Conservation (phyloP, 2,329 filamentous ascomycete species). For the Chaetomium strumarium region DNA sequence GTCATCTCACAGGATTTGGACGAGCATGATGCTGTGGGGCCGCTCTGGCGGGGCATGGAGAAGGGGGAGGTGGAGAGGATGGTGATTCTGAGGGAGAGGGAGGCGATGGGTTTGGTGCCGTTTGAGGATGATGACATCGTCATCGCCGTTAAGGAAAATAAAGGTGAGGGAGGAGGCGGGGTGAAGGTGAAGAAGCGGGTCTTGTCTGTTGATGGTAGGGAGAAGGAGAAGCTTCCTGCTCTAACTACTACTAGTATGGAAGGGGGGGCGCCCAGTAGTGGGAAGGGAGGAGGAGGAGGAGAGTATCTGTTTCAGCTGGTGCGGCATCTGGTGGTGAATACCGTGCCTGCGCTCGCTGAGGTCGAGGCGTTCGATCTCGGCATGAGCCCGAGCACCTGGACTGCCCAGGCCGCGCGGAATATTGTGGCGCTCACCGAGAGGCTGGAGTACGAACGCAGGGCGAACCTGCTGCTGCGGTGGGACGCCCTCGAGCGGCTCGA, state of each 20-base stretch:
- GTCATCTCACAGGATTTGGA: not conserved
- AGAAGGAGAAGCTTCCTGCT: constrained; percentile 2
- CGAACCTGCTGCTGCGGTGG: constrained; percentile 14
- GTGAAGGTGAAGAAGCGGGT: not conserved
- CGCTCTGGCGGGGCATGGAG: not conserved
- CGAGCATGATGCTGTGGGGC: not conserved
- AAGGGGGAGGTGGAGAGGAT: not conserved
- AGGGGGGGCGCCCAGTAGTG: too few relatives aligned
- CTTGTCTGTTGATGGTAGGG: not conserved
- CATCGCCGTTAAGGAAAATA: not conserved
- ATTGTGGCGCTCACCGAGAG: not conserved
- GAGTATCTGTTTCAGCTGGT: constrained; percentile 7
- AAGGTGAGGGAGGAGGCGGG: not conserved
- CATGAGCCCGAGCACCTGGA: not conserved
- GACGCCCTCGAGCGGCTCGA: constrained; percentile 10
- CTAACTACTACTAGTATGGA: too few relatives aligned
- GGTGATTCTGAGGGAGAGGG: not conserved
- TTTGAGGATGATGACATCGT: constrained; percentile 5
- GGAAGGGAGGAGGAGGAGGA: not conserved
- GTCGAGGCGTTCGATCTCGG: not conserved
- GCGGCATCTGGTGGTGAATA: constrained; percentile 9
- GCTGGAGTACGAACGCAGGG: constrained; percentile 3
- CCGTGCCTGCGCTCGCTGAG: not conserved
- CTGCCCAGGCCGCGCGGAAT: not conserved
- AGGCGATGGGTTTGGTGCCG: not conserved